Evolutionary conservation across 2,329 filamentous ascomycete genomes (phyloP).

Genomic region (Cryphonectria nitschkei): DNA sequence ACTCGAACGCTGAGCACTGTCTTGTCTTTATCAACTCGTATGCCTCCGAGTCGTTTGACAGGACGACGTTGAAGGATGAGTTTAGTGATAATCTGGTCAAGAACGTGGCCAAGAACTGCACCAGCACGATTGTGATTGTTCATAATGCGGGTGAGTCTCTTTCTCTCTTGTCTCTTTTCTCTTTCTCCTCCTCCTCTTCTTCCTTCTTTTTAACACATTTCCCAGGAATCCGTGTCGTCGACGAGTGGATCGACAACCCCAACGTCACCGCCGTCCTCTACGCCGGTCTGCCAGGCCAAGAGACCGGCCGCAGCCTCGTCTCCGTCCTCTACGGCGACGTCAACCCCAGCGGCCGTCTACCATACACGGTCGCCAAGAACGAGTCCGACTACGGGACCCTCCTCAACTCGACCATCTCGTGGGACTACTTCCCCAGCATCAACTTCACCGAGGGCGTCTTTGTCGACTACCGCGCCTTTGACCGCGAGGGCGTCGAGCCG

Average conservation of each 20-base stretch:
- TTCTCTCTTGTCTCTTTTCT: not conserved
- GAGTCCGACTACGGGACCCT: conserved; percentile 53
- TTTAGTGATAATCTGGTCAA: conserved; percentile 61
- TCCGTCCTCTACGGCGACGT: conserved; percentile 61
- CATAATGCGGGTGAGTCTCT: conserved; percentile 60
- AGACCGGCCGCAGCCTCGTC: conserved; percentile 59
- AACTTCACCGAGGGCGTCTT: conserved; percentile 56
- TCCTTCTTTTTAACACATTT: not conserved
- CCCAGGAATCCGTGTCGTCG: conserved; percentile 54
- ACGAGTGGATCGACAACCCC: conserved; percentile 63
- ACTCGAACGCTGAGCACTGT: conserved; percentile 46
- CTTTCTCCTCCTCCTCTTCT: rapidly evolving
- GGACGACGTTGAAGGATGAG: conserved; percentile 66
- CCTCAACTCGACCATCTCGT: conserved; percentile 45
- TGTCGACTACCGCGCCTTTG: conserved; percentile 60
- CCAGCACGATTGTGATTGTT: conserved; percentile 66
- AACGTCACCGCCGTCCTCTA: conserved; percentile 68
- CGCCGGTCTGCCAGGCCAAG: conserved; percentile 67
- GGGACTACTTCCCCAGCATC: conserved; percentile 55
- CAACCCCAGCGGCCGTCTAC: conserved; percentile 61
- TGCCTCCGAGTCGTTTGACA: conserved; percentile 72
- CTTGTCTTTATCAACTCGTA: conserved; percentile 70
- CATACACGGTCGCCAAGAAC: conserved; percentile 63
- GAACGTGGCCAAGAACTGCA: conserved; percentile 61
- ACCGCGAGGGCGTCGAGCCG: conserved; percentile 51